Evolutionary conservation across 2,329 filamentous ascomycete genomes (phyloP).

Genomic region (Daldinia eschscholtzii): DNA sequence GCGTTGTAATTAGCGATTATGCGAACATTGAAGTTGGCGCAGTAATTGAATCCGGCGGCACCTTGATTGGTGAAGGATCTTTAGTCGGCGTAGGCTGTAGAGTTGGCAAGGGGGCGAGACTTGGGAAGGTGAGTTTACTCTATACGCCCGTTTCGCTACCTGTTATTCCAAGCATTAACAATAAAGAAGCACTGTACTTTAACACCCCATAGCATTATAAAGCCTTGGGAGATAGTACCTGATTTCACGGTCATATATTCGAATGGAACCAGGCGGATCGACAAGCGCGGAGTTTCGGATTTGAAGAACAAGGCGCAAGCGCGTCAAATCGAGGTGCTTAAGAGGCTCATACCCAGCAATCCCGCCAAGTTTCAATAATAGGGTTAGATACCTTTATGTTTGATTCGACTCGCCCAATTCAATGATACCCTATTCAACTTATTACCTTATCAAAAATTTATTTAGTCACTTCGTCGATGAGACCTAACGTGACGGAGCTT

Average conservation of each 20-base stretch:
- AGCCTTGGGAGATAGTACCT: constrained; percentile 68
- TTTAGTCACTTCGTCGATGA: not conserved
- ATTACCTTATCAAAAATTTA: not conserved
- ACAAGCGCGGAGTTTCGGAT: constrained; percentile 72
- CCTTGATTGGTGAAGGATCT: constrained; percentile 71
- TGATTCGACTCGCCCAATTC: constrained; percentile 7
- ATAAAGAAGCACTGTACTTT: constrained; percentile 74
- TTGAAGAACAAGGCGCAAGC: constrained; percentile 73
- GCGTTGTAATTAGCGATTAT: constrained; percentile 71
- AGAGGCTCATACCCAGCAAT: constrained; percentile 75
- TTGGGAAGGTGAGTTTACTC: constrained; percentile 68
- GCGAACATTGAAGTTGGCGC: constrained; percentile 72
- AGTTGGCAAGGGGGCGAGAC: constrained; percentile 70
- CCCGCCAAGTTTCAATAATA: constrained; percentile 63
- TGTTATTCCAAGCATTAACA: constrained; percentile 15
- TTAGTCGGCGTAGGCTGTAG: constrained; percentile 70
- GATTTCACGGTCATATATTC: constrained; percentile 80
- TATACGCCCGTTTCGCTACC: not conserved
- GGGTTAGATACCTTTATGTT: constrained; percentile 19
- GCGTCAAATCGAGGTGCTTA: constrained; percentile 76
- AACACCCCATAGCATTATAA: constrained; percentile 71
- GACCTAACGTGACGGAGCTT: not conserved
- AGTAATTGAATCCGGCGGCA: constrained; percentile 72
- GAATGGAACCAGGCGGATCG: constrained; percentile 68
- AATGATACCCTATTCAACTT: constrained; percentile 34